Evolutionary conservation across 768 basidiomycete genomes (phyloP).

Genomic region (Pleurotus ostreatus): DNA sequence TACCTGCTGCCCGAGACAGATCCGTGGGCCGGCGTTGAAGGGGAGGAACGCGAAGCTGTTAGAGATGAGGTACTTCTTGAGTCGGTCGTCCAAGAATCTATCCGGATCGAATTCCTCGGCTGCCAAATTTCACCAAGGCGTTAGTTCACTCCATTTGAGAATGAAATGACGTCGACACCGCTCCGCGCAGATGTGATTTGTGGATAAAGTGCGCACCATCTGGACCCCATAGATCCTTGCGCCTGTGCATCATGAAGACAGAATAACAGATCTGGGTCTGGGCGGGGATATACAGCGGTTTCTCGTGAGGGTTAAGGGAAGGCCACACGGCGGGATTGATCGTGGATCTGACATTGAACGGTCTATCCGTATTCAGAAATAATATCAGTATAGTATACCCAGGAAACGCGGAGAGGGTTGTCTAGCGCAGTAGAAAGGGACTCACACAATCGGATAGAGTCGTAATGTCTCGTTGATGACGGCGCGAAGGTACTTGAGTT

Average conservation of each 20-base stretch:
- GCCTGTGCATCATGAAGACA: constrained; percentile 15
- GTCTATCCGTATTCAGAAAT: neutral
- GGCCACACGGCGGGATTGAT: neutral
- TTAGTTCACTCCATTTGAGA: no score
- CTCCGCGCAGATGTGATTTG: no score
- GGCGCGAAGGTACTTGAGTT: constrained; percentile 23
- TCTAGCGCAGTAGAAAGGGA: neutral
- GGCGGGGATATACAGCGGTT: constrained; percentile 11
- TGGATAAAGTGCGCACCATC: constrained; percentile 23
- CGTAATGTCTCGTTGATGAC: constrained; percentile 26
- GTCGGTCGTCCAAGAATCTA: constrained; percentile 44
- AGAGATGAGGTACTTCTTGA: constrained; percentile 29
- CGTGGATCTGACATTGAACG: neutral
- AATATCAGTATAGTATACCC: neutral
- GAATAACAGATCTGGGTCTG: constrained; percentile 11
- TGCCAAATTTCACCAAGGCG: neutral
- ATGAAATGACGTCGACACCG: no score
- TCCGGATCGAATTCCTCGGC: constrained; percentile 47
- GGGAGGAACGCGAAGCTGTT: constrained; percentile 40
- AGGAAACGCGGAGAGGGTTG: no score
- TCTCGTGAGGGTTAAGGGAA: constrained; percentile 3
- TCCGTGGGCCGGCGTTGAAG: constrained; percentile 29
- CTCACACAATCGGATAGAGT: constrained; percentile 16
- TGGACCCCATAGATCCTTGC: constrained; percentile 38
- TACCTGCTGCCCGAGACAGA: constrained; percentile 17